Base-by-base conservation (phyloP, 2,329 filamentous ascomycete genomes). In the Berkeleyomyces rouxiae region DNA sequence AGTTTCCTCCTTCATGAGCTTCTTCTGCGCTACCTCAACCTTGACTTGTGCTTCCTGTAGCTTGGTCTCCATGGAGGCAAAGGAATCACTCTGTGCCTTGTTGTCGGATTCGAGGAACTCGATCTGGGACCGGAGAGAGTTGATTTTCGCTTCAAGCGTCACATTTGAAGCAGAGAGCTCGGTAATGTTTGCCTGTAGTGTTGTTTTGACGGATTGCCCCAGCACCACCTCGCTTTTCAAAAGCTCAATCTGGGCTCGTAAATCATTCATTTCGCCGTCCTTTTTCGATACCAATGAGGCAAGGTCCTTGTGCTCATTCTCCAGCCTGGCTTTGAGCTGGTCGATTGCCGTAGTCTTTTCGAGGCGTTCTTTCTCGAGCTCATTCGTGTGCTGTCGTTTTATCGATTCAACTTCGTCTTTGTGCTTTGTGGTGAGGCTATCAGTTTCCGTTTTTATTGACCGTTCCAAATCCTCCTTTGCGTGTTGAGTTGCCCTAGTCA, bases 21-120 rank as follows among this genome's bases (percentile, higher is more conserved):
- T 96, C 67, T 89, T 83, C 63, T 87, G 84, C 0, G 88, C 84
- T 43, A 82, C 79, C 39, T 87, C 83, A 0, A 86, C 88, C 23
- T 80, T 76, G 11, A 81, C 80, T 33, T 90, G 74, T 0, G 91
- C 90, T 57, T 93, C 86, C 69, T 89, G 86, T 69, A 96, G 83
- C 61, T 86, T 81, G 51, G 85, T 79, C 70, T 95, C 87, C 76
- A 95, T 88, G 63, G 82, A 84, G 47, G 88, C 84, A 72, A 92
- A 96, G 9, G 88, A 84, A 68, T 92, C 83, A 0, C 90, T 93
- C 69, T 96, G 90, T 11, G 90, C 87, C 72, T 95, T 88, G 72
- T 84, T 90, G 69, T 90, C 90, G 0, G 89, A 93, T 71, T 96
- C 90, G 16, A 96, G 81, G 70, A 95, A 95, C 67, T 91, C 85